Evolutionary conservation across 169 alveolate genomes (phyloP).

Genomic region (Plasmodium malariae): DNA sequence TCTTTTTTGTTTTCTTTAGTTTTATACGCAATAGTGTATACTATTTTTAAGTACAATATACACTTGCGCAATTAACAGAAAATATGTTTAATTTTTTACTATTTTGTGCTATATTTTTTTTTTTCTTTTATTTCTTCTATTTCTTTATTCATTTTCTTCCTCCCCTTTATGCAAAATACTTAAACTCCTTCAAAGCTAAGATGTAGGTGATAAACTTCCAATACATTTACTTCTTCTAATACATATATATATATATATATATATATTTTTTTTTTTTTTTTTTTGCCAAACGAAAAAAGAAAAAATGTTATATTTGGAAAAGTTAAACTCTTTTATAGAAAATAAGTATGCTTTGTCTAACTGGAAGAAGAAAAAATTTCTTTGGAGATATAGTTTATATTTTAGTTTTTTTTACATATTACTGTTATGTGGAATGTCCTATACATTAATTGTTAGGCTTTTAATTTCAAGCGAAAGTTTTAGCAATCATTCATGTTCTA

Average conservation of each 20-base stretch:
- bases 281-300: background rate
- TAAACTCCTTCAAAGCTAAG: too few relatives aligned
- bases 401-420: constrained; percentile 46
- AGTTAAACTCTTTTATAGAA: constrained; percentile 44
- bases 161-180: too few relatives aligned
- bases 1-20: too few relatives aligned
- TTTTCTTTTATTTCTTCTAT: too few relatives aligned
- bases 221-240: background rate
- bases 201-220: too few relatives aligned
- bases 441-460: constrained; percentile 37
- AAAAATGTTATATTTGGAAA: constrained; percentile 53
- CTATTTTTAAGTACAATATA: too few relatives aligned
- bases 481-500: constrained; percentile 25
- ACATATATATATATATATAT: background rate
- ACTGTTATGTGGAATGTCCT: constrained; percentile 11
- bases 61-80: too few relatives aligned
- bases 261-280: background rate
- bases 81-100: too few relatives aligned
- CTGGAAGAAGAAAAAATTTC: constrained; percentile 53
- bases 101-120: too few relatives aligned
- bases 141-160: too few relatives aligned
- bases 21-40: too few relatives aligned
- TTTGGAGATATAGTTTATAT: constrained; percentile 66
- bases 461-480: constrained; percentile 29
- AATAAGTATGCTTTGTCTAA: constrained; percentile 47